Evolutionary conservation across 1,139 yeast species (phyloP).

Genomic region (Suhomyces panamericanus): DNA sequence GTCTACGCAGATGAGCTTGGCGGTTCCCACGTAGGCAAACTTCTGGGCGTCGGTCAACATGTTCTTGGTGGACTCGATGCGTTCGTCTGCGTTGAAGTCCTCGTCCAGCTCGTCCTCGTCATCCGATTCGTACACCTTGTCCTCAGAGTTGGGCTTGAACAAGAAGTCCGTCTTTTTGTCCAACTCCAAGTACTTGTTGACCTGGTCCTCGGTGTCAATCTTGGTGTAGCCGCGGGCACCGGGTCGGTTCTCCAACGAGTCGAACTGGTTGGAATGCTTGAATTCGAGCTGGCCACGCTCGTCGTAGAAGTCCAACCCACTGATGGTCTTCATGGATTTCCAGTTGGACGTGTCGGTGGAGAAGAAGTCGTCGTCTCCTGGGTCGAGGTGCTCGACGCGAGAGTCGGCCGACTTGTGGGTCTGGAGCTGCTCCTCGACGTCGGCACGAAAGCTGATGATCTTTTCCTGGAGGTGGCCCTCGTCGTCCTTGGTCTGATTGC

Average conservation of each 20-base stretch:
- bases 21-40: conserved; percentile 88
- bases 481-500: conserved; percentile 13
- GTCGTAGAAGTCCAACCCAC: conserved; percentile 53
- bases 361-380: conserved; percentile 39
- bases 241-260: conserved; percentile 24
- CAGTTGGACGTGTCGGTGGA: conserved; percentile 34
- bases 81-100: conserved; percentile 55
- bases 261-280: conserved; percentile 23
- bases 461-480: conserved; percentile 11
- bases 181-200: conserved; percentile 68
- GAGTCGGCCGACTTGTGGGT: background rate
- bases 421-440: conserved; percentile 10
- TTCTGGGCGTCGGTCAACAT: conserved; percentile 83
- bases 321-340: conserved; percentile 55
- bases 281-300: conserved; percentile 52
- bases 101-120: conserved; percentile 26
- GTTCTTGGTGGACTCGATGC: conserved; percentile 75
- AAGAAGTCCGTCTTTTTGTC: conserved; percentile 84
- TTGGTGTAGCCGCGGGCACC: conserved; percentile 73
- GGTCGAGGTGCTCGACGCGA: background rate
- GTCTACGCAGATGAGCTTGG: conserved; percentile 71
- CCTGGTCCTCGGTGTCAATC: conserved; percentile 85
- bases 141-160: conserved; percentile 42
- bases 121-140: conserved; percentile 6
- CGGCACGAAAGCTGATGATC: conserved; percentile 9